phyloP scores from a whole-genome alignment of 2,329 filamentous ascomycete species.

The Fusarium sp. region DNA sequence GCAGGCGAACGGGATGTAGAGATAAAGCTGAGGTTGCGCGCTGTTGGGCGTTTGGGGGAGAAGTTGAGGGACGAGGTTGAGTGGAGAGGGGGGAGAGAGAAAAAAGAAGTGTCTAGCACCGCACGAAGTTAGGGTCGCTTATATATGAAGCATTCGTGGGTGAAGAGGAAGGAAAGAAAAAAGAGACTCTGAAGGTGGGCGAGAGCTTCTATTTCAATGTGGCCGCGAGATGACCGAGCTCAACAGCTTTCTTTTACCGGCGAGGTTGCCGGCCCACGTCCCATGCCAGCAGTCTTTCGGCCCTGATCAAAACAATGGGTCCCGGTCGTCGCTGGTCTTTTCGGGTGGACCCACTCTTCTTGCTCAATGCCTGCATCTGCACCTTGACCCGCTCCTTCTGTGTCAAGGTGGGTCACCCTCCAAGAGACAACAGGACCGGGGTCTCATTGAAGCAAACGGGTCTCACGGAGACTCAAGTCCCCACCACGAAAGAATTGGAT shows the following conservation, averaged over 20 bases:
- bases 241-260: conserved; percentile 37
- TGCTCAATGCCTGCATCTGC: conserved; percentile 34
- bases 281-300: conserved; percentile 44
- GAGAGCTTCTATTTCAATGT: conserved; percentile 56
- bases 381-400: conserved; percentile 11
- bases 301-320: conserved; percentile 41
- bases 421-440: conserved; percentile 33
- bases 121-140: conserved; percentile 62
- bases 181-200: conserved; percentile 47
- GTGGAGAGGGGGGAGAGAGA: conserved; percentile 40
- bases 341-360: conserved; percentile 25
- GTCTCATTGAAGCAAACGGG: conserved; percentile 35
- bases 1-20: conserved; percentile 11
- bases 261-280: conserved; percentile 43
- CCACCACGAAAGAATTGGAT: conserved; percentile 34
- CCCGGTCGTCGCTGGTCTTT: conserved; percentile 25
- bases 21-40: conserved; percentile 35
- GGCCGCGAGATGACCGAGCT: conserved; percentile 39
- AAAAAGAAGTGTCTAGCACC: conserved; percentile 55
- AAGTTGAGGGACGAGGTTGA: conserved; percentile 42
- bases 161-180: conserved; percentile 55
- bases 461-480: conserved; percentile 33
- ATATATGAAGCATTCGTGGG: conserved; percentile 63
- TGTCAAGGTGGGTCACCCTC: not conserved
- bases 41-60: conserved; percentile 27